phyloP scores from a whole-genome alignment of 306 rosid species.

The Fagus sylvatica region DNA sequence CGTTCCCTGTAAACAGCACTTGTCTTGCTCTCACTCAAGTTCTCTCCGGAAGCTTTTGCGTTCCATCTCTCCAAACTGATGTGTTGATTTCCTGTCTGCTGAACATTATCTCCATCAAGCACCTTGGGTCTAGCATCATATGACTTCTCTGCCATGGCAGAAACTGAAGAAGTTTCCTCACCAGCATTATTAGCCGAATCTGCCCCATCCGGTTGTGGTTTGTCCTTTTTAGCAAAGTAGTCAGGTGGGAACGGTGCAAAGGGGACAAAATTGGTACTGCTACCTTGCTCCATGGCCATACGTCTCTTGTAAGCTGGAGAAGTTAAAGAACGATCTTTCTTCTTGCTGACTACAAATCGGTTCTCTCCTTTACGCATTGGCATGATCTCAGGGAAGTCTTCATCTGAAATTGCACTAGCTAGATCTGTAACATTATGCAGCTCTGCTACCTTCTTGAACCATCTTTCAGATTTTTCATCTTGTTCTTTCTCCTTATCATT shows the following conservation, averaged over 20 bases:
- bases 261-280: slow-evolving; percentile 67
- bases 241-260: slow-evolving; percentile 94
- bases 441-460: slow-evolving; percentile 86
- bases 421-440: slow-evolving; percentile 69
- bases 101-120: background rate
- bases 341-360: slow-evolving; percentile 80
- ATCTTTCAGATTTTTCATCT: slow-evolving; percentile 84
- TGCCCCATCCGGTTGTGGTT: slow-evolving; percentile 38
- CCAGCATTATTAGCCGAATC: slow-evolving; percentile 25
- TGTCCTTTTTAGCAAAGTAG: slow-evolving; percentile 74
- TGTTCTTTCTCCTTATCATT: slow-evolving; percentile 50
- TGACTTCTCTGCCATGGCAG: slow-evolving; percentile 21
- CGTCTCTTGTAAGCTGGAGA: slow-evolving; percentile 85
- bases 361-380: slow-evolving; percentile 96
- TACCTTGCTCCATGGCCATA: slow-evolving; percentile 69
- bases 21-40: slow-evolving; percentile 24
- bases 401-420: slow-evolving; percentile 61
- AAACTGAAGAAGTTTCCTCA: slow-evolving; percentile 11
- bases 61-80: slow-evolving; percentile 22
- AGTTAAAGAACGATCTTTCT: slow-evolving; percentile 84
- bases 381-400: slow-evolving; percentile 94
- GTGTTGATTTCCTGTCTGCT: slow-evolving; percentile 26
- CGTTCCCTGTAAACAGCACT: slow-evolving; percentile 28
- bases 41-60: slow-evolving; percentile 30
- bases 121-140: too few relatives aligned